Percentiles rank a stretch among this genome's conserved stretches.
Evolutionary conservation across 345 rosid species (phyloP).

Genomic region (Syzygium oleosum): DNA sequence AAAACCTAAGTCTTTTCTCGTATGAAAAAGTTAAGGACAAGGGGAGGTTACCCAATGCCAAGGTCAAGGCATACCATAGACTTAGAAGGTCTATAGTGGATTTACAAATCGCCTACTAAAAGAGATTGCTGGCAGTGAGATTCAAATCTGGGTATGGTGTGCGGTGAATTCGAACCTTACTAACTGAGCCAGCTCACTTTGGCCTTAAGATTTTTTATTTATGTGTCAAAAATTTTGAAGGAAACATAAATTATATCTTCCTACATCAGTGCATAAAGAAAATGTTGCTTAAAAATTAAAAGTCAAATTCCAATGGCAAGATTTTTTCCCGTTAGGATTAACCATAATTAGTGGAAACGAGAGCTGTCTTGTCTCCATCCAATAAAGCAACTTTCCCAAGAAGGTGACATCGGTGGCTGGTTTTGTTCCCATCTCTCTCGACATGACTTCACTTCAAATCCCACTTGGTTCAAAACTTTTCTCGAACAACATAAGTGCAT

Average conservation of each 20-base stretch:
- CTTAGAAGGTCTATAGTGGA: too few species aligned
- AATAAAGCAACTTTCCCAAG: neutral
- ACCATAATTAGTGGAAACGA: neutral
- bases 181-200: too few species aligned
- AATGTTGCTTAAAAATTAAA: neutral
- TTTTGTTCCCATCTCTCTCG: neutral
- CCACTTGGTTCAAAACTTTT: neutral
- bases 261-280: neutral
- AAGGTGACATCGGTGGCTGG: neutral
- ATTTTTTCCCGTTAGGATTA: neutral
- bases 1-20: neutral
- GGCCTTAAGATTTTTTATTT: too few species aligned
- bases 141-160: too few species aligned
- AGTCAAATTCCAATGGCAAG: neutral
- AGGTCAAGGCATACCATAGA: too few species aligned
- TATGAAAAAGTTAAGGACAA: too few species aligned
- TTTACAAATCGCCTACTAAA: too few species aligned
- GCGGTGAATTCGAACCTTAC: too few species aligned
- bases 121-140: too few species aligned
- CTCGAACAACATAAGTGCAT: neutral
- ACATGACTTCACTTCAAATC: neutral
- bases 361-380: neutral
- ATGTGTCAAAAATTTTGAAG: too few species aligned
- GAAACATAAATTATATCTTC: neutral
- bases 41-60: too few species aligned